phyloP scores from a whole-genome alignment of 2,329 filamentous ascomycete species.

The Metarhizium guizhouense region DNA sequence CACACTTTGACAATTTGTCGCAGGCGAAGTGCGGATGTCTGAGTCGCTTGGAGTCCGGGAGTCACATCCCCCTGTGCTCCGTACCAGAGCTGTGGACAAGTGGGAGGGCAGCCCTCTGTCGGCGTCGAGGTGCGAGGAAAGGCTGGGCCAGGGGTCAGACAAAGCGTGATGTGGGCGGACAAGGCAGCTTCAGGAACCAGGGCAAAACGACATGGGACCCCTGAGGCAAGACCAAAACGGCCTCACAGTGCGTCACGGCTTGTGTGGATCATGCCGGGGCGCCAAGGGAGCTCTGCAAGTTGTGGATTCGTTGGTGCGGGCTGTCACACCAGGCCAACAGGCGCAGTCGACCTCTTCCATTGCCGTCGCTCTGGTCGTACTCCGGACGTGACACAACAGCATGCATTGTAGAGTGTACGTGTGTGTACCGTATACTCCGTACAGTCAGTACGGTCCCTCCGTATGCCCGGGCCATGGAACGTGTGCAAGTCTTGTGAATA shows the following conservation, averaged over 20 bases:
- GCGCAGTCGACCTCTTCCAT: background rate
- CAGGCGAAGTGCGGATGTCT: background rate
- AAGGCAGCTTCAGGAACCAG: background rate
- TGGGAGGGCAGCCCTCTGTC: background rate
- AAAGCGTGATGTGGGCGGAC: background rate
- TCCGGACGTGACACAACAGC: too few species aligned
- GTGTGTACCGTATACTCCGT: background rate
- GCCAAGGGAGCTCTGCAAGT: background rate
- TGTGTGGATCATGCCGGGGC: background rate
- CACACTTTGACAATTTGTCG: background rate
- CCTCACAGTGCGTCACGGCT: background rate
- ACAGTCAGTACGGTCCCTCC: background rate
- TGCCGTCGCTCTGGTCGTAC: background rate
- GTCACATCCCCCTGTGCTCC: background rate
- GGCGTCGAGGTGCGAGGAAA: background rate
- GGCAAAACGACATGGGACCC: background rate
- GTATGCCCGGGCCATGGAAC: background rate
- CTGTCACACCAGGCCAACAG: background rate
- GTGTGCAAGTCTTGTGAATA: too few species aligned
- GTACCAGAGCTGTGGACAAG: background rate
- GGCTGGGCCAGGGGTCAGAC: constrained; percentile 1
- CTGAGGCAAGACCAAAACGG: background rate
- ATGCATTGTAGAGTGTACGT: background rate
- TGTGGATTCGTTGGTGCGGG: background rate
- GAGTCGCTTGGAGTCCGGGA: background rate